Evolutionary conservation across 169 alveolate species (phyloP).

Genomic region (Plasmodium sp.): DNA sequence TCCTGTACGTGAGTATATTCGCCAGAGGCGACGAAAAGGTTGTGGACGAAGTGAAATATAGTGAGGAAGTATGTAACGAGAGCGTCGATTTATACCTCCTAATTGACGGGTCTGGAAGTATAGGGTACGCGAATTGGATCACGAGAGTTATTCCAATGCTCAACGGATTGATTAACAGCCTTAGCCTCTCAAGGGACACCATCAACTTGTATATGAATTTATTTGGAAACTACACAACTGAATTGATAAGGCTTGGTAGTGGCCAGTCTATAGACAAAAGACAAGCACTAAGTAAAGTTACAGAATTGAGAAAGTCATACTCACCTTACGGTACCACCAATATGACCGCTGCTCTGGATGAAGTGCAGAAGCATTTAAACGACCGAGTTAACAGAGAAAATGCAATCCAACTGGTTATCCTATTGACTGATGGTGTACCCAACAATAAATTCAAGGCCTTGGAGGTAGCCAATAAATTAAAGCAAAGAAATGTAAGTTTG

Average conservation of each 20-base stretch:
- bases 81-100: slow-evolving; percentile 27
- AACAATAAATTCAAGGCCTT: not conserved
- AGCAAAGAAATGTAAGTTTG: not conserved
- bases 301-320: not conserved
- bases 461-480: not conserved
- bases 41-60: slow-evolving; percentile 40
- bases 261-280: not conserved
- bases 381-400: not conserved
- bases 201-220: slow-evolving; percentile 3
- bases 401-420: slow-evolving; percentile 34
- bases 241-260: slow-evolving; percentile 3
- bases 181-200: slow-evolving; percentile 12
- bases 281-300: not conserved
- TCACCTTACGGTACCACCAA: slow-evolving; percentile 17
- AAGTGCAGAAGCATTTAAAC: not conserved
- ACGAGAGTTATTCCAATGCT: slow-evolving; percentile 6
- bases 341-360: not conserved
- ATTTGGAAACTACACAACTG: not conserved
- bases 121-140: slow-evolving; percentile 30
- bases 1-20: slow-evolving; percentile 5
- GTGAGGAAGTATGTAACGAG: slow-evolving; percentile 61
- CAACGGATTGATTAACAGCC: not conserved
- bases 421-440: slow-evolving; percentile 64
- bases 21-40: not conserved
- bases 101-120: slow-evolving; percentile 68